phyloP scores from a whole-genome alignment of 768 basidiomycete genomes.

The Tulasnella sp. region DNA sequence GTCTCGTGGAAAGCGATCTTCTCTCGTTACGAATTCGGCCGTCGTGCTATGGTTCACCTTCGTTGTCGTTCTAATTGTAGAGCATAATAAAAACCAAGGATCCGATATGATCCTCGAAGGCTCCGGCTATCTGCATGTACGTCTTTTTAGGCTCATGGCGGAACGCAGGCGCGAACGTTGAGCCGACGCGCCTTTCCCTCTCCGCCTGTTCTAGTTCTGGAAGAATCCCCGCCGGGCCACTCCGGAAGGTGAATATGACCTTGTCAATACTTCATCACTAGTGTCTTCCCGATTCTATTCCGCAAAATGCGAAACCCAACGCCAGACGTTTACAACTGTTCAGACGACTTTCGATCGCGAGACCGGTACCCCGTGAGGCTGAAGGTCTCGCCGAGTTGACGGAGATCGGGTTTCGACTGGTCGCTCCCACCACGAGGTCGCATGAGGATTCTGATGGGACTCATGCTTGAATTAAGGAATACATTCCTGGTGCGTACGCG shows the following conservation, averaged over 20 bases:
- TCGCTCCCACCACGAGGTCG: conserved; percentile 14
- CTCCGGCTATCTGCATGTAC: conserved; percentile 21
- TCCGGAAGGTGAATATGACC: neutral
- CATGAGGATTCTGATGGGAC: neutral
- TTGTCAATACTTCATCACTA: too few species aligned
- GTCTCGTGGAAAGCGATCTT: neutral
- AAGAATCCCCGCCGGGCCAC: conserved; percentile 25
- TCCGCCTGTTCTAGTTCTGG: conserved; percentile 5
- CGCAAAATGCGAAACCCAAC: neutral
- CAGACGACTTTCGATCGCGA: neutral
- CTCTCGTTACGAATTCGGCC: neutral
- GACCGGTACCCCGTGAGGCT: neutral
- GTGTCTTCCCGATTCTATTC: too few species aligned
- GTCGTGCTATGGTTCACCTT: neutral
- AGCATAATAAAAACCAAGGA: conserved; percentile 29
- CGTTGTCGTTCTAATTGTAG: neutral
- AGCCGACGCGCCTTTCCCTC: neutral
- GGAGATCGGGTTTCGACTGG: conserved; percentile 15
- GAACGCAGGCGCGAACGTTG: too few species aligned
- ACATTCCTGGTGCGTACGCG: conserved; percentile 15
- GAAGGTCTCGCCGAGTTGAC: conserved; percentile 18
- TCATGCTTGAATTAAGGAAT: conserved; percentile 12
- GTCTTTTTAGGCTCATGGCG: neutral
- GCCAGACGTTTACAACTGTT: conserved; percentile 1
- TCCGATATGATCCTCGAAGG: conserved; percentile 10